Conservation (phyloP, 2,329 filamentous ascomycete genomes). For the Knufia fluminis region DNA sequence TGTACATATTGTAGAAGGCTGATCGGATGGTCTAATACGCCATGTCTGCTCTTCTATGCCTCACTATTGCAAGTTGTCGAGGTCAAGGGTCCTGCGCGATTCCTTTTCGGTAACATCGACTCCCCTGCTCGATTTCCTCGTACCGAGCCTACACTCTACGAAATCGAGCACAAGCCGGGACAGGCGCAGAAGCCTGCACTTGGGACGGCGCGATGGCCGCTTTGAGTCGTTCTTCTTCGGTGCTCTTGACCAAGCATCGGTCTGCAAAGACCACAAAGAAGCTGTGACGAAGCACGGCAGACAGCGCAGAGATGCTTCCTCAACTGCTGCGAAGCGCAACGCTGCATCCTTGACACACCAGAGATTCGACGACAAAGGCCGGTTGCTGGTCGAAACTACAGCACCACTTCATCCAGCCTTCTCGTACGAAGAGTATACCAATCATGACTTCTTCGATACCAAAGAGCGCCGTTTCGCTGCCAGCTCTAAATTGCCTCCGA, state of each 20-base stretch:
- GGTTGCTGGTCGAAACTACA: constrained; percentile 6
- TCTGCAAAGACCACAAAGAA: constrained; percentile 1
- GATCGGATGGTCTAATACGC: constrained; percentile 5
- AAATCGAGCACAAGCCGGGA: background rate
- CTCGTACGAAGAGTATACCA: background rate
- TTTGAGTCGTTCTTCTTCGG: constrained; percentile 2
- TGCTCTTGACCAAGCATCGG: background rate
- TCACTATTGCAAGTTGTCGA: constrained; percentile 10
- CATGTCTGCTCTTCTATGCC: constrained; percentile 13
- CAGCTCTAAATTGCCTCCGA: constrained; percentile 15
- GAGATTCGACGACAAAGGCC: constrained; percentile 6
- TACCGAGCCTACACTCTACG: constrained; percentile 2
- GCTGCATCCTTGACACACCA: background rate
- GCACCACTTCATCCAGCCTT: constrained; percentile 3
- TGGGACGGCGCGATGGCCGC: background rate
- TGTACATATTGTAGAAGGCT: background rate
- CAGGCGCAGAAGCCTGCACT: background rate
- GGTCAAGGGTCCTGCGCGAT: constrained; percentile 10
- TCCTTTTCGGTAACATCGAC: constrained; percentile 14
- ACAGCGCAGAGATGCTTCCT: constrained; percentile 4
- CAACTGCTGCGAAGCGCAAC: background rate
- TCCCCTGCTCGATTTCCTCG: constrained; percentile 18
- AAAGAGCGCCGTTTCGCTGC: constrained; percentile 17
- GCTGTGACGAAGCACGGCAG: background rate
- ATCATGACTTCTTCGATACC: constrained; percentile 14